A percentile compares a stretch with the other conserved stretches of the same genome.
Conservation (phyloP, 2,329 filamentous ascomycete species). For the Myriosclerotinia curreyana region DNA sequence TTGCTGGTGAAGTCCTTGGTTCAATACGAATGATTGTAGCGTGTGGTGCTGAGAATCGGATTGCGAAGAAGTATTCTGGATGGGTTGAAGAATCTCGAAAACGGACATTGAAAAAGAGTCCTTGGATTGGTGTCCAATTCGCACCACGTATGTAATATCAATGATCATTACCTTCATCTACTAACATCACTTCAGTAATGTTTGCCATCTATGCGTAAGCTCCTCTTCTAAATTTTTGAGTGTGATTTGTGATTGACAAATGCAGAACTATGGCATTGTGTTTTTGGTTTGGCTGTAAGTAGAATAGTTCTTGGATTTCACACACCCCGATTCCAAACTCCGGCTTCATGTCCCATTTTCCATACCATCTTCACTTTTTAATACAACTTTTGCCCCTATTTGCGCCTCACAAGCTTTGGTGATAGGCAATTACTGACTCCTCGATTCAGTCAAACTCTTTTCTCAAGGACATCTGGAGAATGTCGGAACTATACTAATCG, state of each 20-base stretch:
- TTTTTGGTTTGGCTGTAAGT: conserved; percentile 57
- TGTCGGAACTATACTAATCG: conserved; percentile 53
- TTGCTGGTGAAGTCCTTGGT: conserved; percentile 60
- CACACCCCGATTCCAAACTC: background rate
- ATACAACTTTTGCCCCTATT: background rate
- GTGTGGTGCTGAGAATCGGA: conserved; percentile 57
- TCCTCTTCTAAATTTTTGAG: background rate
- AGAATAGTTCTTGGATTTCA: background rate
- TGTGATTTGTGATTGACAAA: conserved; percentile 27
- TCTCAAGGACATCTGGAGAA: conserved; percentile 47
- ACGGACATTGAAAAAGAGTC: conserved; percentile 49
- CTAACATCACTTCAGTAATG: conserved; percentile 39
- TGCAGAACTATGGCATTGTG: conserved; percentile 52
- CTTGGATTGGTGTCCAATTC: conserved; percentile 53
- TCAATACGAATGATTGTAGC: conserved; percentile 61
- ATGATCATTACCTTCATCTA: background rate
- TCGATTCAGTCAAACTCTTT: conserved; percentile 43
- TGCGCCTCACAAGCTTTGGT: background rate
- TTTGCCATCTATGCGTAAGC: conserved; percentile 37
- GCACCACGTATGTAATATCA: conserved; percentile 40
- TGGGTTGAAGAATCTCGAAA: conserved; percentile 55
- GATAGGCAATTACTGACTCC: background rate
- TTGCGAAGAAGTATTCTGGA: conserved; percentile 51
- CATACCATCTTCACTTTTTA: background rate
- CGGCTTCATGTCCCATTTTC: background rate